phyloP scores from a whole-genome alignment of 129 eudicot genomes.

The Chrysanthemum seticuspe region DNA sequence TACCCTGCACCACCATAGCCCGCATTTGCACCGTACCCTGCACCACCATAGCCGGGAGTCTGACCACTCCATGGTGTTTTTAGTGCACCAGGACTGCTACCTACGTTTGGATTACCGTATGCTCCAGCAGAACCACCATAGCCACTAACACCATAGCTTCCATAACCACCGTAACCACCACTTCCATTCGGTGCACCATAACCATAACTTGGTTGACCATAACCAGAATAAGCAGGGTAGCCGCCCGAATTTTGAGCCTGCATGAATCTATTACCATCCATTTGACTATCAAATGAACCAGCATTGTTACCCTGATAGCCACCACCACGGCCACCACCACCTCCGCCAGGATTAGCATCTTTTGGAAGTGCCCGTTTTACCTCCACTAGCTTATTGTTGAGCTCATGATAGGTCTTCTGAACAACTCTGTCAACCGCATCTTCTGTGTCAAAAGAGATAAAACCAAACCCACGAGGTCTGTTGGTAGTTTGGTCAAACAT shows the following conservation, averaged over 20 bases:
- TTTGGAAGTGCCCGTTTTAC: slow-evolving; percentile 73
- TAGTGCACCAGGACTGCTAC: slow-evolving; percentile 36
- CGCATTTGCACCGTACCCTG: slow-evolving; percentile 28
- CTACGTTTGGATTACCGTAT: slow-evolving; percentile 46
- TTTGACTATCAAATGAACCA: slow-evolving; percentile 38
- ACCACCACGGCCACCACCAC: slow-evolving; percentile 35
- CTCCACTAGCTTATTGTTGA: slow-evolving; percentile 55
- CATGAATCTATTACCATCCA: slow-evolving; percentile 42
- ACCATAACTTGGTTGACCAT: slow-evolving; percentile 47
- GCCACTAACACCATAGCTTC: slow-evolving; percentile 39
- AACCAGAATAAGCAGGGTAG: slow-evolving; percentile 44
- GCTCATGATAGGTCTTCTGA: slow-evolving; percentile 53
- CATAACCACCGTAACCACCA: slow-evolving; percentile 42
- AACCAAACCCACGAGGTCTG: slow-evolving; percentile 85
- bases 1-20: slow-evolving; percentile 36
- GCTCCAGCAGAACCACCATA: slow-evolving; percentile 46
- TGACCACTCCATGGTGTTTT: slow-evolving; percentile 50
- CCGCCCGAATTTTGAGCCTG: slow-evolving; percentile 51
- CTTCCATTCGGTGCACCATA: slow-evolving; percentile 41
- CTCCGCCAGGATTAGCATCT: slow-evolving; percentile 49
- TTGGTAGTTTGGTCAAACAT: slow-evolving; percentile 75
- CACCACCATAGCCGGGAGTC: slow-evolving; percentile 49
- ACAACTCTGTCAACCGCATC: slow-evolving; percentile 74
- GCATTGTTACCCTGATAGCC: slow-evolving; percentile 42
- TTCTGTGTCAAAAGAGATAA: slow-evolving; percentile 69